phyloP scores from a whole-genome alignment of 2,329 filamentous ascomycete genomes.

The Mycogone perniciosa region DNA sequence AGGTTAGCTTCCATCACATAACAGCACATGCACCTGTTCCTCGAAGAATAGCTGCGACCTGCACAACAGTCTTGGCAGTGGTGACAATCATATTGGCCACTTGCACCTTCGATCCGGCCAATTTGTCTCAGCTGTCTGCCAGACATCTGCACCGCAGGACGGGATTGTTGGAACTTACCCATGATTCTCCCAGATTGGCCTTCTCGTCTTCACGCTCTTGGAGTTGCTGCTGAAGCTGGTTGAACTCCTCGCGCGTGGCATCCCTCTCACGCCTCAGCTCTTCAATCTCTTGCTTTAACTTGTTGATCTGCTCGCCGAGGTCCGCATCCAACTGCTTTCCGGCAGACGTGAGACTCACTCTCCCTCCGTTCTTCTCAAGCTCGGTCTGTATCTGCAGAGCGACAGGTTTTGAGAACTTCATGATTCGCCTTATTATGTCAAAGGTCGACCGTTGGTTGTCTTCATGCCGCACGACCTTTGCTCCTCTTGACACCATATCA shows the following conservation, averaged over 20 bases:
- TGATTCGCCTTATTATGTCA: background rate
- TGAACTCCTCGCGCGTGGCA: background rate
- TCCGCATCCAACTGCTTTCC: background rate
- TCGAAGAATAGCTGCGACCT: too few species aligned
- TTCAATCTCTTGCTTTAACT: background rate
- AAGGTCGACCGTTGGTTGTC: background rate
- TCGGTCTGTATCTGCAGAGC: background rate
- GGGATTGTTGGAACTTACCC: background rate
- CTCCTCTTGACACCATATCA: background rate
- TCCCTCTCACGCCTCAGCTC: background rate
- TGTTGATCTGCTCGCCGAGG: background rate
- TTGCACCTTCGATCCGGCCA: too few species aligned
- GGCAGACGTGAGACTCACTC: background rate
- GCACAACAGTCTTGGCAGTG: too few species aligned
- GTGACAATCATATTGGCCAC: too few species aligned
- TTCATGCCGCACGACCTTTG: background rate
- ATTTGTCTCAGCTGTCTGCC: background rate
- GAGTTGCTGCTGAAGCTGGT: background rate
- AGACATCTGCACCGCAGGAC: background rate
- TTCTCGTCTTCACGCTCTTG: background rate
- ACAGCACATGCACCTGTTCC: too few species aligned
- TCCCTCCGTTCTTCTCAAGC: background rate
- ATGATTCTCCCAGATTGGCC: background rate
- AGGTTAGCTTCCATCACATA: too few species aligned
- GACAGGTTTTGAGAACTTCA: background rate